Percentiles rank a stretch among this genome's conserved stretches.
These are phyloP conservation scores for Phytopythium oedochilum DNA, from an alignment of 352 stramenopile genomes.

Conservation along the genomic window DNA sequence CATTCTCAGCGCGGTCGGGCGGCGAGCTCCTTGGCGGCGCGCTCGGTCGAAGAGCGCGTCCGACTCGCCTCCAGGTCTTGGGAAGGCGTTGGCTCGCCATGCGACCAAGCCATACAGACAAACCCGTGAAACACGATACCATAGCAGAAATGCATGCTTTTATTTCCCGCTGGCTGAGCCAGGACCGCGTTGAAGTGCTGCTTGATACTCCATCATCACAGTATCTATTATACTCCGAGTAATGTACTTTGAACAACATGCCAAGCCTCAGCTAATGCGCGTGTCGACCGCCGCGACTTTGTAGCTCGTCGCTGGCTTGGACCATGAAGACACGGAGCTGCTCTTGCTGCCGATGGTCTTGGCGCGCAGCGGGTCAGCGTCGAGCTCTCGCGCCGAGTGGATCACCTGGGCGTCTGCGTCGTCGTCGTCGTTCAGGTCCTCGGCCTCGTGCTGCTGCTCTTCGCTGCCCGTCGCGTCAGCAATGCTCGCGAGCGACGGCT, in stretches of 20 bases:
- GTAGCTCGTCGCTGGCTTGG: slow-evolving; percentile 8
- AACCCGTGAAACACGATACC: too few species aligned
- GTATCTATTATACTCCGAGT: not conserved
- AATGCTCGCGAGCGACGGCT: slow-evolving; percentile 2
- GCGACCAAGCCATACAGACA: too few species aligned
- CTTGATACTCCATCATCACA: too few species aligned
- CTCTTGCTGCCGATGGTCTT: slow-evolving; percentile 2
- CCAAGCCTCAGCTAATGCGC: too few species aligned
- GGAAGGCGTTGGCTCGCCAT: too few species aligned
- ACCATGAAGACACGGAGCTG: slow-evolving; percentile 9
- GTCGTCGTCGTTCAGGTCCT: slow-evolving; percentile 9
- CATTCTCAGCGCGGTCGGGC: not conserved
- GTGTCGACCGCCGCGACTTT: slow-evolving; percentile 21
- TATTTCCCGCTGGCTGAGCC: too few species aligned
- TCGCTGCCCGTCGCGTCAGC: slow-evolving; percentile 2
- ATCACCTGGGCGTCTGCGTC: slow-evolving; percentile 38
- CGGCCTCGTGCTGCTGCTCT: slow-evolving; percentile 8
- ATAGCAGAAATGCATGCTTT: not conserved
- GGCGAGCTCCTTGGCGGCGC: not conserved
- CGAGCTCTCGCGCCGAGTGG: slow-evolving; percentile 32
- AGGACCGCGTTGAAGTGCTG: not conserved
- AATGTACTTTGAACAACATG: too few species aligned
- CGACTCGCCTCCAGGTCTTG: not conserved
- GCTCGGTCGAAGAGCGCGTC: slow-evolving; percentile 4
- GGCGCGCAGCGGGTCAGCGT: slow-evolving; percentile 5